Conservation (phyloP, 2,329 filamentous ascomycete species). For the Clonostachys rosea region DNA sequence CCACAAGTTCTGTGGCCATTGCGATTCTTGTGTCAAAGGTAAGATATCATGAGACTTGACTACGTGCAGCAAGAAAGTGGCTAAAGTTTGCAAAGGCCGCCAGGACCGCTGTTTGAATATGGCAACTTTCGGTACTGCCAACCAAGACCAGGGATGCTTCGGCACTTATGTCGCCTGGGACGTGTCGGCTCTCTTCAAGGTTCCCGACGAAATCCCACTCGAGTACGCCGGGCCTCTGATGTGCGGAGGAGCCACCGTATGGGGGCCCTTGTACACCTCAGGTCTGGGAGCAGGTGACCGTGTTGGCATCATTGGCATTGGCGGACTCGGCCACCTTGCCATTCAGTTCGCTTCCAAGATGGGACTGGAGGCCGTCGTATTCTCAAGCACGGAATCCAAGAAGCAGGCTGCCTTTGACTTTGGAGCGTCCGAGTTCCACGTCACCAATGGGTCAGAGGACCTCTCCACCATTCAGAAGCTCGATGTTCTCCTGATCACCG, state of each 20-base stretch:
- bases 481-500: conserved; percentile 2
- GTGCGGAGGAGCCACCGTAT: conserved; percentile 60
- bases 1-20: conserved; percentile 23
- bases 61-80: background rate
- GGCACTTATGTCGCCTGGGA: conserved; percentile 34
- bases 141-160: conserved; percentile 35
- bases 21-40: conserved; percentile 23
- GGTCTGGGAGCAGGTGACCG: conserved; percentile 45
- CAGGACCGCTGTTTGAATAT: conserved; percentile 26
- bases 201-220: conserved; percentile 31
- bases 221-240: conserved; percentile 51
- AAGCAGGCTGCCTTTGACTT: conserved; percentile 13
- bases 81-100: conserved; percentile 15
- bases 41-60: background rate
- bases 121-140: conserved; percentile 21
- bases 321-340: conserved; percentile 32
- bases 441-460: conserved; percentile 6
- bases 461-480: conserved; percentile 5
- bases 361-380: conserved; percentile 32
- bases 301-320: conserved; percentile 50
- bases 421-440: conserved; percentile 14
- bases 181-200: conserved; percentile 35
- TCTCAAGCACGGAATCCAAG: conserved; percentile 14
- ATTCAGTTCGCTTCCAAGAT: conserved; percentile 66
- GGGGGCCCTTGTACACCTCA: conserved; percentile 57